Evolutionary conservation across 345 rosid genomes (phyloP), one percentile per base, ranked within the genome.

Genomic region (Salix exigua): DNA sequence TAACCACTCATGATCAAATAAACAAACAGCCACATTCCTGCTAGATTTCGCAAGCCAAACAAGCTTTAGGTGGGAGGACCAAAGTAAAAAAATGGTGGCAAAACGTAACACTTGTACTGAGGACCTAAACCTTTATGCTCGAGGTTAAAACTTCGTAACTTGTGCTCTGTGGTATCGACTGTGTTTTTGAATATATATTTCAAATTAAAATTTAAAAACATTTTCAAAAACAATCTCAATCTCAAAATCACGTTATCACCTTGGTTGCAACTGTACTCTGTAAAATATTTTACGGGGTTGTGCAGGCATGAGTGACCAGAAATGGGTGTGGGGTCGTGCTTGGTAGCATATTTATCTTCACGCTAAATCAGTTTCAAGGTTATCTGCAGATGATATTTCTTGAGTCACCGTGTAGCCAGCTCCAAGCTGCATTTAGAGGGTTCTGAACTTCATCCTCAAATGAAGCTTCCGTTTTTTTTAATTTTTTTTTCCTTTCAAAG

Each of bases 311-410:
- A 55, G 38, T 62, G 73, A 53, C 77, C 74, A 78, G 61, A 58
- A 68, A 51, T 18, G 53, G 2, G 44, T 6, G 68, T 6, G 25
- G 61, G 51, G 44, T 48, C 26, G 4, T n/a, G 31, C 48, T 40
- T 58, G 76, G 82, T 78, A 35, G 78, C 74, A 60, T 31, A 31
- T 30, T 30, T 75, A 25, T 70, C 25, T 44, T 72, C 72, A 68
- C 40, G 23, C 38, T 77, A 51, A 75, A 73, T 37, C 69, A 69
- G 63, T 70, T 64, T 67, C 38, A 46, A 33, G 28, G 66, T 37
- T 71, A 18, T 70, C 44, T 21, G 77, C 28, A 55, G 17, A 21
- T 23, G 33, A 18, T 13, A 73, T 51, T 18, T 38, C 48, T 30
- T 48, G 26, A 21, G 71, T 66, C 48, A 23, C n/a, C 51, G 3